Evolutionary conservation across 176 grass and related monocot genomes (phyloP), one percentile per base, ranked within the genome.

Genomic region (Bolboschoenus planiculmis): DNA sequence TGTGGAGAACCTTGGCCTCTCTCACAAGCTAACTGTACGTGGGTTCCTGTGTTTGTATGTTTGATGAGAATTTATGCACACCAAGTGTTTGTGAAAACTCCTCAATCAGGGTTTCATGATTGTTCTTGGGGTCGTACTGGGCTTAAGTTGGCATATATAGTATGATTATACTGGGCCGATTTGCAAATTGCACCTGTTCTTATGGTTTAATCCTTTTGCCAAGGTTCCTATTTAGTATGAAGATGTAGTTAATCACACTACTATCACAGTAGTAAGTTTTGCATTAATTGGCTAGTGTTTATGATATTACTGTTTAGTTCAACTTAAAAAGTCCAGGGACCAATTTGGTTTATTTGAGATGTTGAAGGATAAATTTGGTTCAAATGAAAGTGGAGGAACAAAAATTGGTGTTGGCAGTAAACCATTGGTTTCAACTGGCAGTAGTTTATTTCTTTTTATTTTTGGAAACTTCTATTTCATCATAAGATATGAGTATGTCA

Each of bases 61-160:
- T 80, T 80, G 31, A 5, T 42, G 0, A 13, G 1, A 9, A 13
- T 58, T 50, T 11, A 80, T 68, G 85, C 85, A 54, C 78, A 23
- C 61, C 57, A 89, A 7, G 36, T 79, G 88, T 73, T 97, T 83
- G 90, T 76, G 10, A 7, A 83, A 97, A 86, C 90, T 87, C 56
- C 83, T 63, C 60, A 35, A 1, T 35, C 31, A n/a, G 36, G 16
- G 34, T 68, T 68, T 68, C 34, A 39, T 40, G 16, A 16, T 40
- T 33, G 16, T 68, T 37, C 16, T 59, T 59, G 56, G n/a, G n/a
- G n/a, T n/a, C n/a, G n/a, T n/a, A 59, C 56, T 27, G 23, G 21
- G 56, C 1, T 59, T 56, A 5, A 56, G 56, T 59, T 27, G 23
- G 6, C 21, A 21, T 56, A 21, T 59, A n/a, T n/a, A n/a, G n/a